These are phyloP conservation scores for Zalaria sp. DNA, from an alignment of 2,329 filamentous ascomycete species.

Conservation along the genomic window DNA sequence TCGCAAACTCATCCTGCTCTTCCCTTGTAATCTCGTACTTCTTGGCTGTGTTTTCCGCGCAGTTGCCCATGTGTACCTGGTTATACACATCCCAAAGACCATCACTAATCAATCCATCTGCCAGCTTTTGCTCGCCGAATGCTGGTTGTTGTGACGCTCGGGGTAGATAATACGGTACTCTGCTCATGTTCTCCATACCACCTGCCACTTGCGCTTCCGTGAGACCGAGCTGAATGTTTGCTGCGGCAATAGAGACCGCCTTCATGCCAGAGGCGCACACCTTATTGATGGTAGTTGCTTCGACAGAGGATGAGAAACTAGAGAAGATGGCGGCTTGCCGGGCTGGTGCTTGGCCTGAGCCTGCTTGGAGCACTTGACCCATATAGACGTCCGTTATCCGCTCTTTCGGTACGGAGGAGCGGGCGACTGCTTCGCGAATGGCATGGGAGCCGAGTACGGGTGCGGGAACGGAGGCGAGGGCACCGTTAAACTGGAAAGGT, in stretches of 20 bases:
- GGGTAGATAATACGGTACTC: conserved; percentile 79
- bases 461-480: conserved; percentile 68
- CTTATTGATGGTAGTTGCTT: conserved; percentile 93
- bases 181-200: conserved; percentile 97
- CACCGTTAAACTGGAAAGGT: conserved; percentile 72
- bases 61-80: conserved; percentile 95
- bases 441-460: conserved; percentile 81
- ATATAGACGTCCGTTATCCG: conserved; percentile 91
- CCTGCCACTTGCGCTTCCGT: conserved; percentile 82
- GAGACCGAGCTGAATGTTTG: conserved; percentile 86
- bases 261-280: conserved; percentile 94
- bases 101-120: conserved; percentile 89
- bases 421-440: conserved; percentile 80
- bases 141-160: conserved; percentile 69
- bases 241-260: conserved; percentile 76
- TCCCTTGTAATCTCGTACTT: conserved; percentile 68
- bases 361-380: conserved; percentile 82
- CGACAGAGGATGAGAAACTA: conserved; percentile 42
- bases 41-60: conserved; percentile 88
- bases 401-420: conserved; percentile 66
- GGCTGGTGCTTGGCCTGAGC: conserved; percentile 78
- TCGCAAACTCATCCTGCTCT: conserved; percentile 82
- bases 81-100: conserved; percentile 95
- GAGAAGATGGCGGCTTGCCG: conserved; percentile 84
- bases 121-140: conserved; percentile 76